Percentiles rank a stretch among this genome's conserved stretches.
phyloP scores from a whole-genome alignment of 2,329 filamentous ascomycete genomes.

The Mycosphaerella sp. region DNA sequence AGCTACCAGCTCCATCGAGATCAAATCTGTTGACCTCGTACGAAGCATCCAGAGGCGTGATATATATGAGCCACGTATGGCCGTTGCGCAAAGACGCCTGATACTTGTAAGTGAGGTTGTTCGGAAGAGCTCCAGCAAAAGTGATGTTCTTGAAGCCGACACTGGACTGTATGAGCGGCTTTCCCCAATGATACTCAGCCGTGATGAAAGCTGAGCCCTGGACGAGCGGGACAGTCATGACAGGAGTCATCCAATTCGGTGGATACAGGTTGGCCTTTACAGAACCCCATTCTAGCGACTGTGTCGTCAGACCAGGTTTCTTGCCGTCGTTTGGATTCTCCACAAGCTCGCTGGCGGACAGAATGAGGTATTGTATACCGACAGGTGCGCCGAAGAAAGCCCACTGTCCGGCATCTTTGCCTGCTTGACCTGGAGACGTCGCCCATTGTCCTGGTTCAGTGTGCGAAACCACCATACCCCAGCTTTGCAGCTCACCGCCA shows the following conservation, averaged over 20 bases:
- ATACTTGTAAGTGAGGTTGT: conserved; percentile 68
- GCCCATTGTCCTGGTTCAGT: conserved; percentile 60
- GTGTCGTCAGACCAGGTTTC: conserved; percentile 43
- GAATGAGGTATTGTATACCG: conserved; percentile 70
- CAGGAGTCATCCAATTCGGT: conserved; percentile 45
- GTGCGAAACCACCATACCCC: conserved; percentile 73
- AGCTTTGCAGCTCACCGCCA: conserved; percentile 48
- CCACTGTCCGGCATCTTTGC: conserved; percentile 45
- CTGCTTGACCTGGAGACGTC: conserved; percentile 27
- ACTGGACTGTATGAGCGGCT: conserved; percentile 66
- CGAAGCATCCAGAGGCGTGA: conserved; percentile 49
- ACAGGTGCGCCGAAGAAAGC: conserved; percentile 73
- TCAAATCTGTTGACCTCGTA: conserved; percentile 56
- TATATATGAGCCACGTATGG: conserved; percentile 71
- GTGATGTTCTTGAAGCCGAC: conserved; percentile 66
- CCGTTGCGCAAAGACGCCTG: conserved; percentile 65
- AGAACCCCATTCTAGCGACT: conserved; percentile 51
- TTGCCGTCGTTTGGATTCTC: conserved; percentile 33
- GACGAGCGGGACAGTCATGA: conserved; percentile 72
- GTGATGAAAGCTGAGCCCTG: conserved; percentile 90
- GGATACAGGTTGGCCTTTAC: conserved; percentile 61
- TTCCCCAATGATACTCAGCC: conserved; percentile 60
- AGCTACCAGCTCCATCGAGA: conserved; percentile 48
- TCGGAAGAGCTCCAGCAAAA: conserved; percentile 47
- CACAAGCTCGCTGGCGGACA: conserved; percentile 69